These are phyloP conservation scores for Trichoderma sp. DNA, from an alignment of 2,329 filamentous ascomycete species.

Conservation along the genomic window DNA sequence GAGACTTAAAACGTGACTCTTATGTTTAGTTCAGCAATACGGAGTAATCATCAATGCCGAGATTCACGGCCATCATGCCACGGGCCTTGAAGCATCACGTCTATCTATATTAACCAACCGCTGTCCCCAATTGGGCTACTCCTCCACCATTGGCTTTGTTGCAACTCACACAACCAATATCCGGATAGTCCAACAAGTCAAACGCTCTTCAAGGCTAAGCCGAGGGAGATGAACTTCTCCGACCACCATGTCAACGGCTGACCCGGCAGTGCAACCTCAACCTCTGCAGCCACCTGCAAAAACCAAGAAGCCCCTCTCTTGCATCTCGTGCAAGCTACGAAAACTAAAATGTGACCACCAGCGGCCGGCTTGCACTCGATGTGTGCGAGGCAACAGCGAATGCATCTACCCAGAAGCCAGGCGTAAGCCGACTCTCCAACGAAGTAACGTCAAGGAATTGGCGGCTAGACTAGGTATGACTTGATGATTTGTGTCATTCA, in stretches of 20 bases:
- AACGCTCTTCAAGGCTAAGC: not conserved
- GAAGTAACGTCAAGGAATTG: conserved; percentile 84
- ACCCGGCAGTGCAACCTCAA: not conserved
- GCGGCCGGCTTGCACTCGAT: conserved; percentile 77
- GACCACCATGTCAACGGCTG: not conserved
- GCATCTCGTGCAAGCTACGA: conserved; percentile 75
- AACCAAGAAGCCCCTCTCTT: conserved; percentile 61
- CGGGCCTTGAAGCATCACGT: not conserved
- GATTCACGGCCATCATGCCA: not conserved
- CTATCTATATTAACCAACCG: not conserved
- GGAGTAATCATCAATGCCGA: not conserved
- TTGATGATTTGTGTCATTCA: conserved; percentile 19
- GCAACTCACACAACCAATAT: not conserved
- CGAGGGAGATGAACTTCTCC: not conserved
- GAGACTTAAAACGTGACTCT: not conserved
- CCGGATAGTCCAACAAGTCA: no score
- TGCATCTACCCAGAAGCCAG: conserved; percentile 87
- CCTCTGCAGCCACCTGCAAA: not conserved
- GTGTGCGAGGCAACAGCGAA: conserved; percentile 67
- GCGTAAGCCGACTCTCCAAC: conserved; percentile 82
- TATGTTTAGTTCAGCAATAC: not conserved
- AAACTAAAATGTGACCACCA: conserved; percentile 85
- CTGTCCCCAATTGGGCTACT: not conserved
- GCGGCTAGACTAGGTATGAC: conserved; percentile 76
- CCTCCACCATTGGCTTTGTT: no score